phyloP scores from a whole-genome alignment of 768 basidiomycete species.

The Megacollybia marginata region DNA sequence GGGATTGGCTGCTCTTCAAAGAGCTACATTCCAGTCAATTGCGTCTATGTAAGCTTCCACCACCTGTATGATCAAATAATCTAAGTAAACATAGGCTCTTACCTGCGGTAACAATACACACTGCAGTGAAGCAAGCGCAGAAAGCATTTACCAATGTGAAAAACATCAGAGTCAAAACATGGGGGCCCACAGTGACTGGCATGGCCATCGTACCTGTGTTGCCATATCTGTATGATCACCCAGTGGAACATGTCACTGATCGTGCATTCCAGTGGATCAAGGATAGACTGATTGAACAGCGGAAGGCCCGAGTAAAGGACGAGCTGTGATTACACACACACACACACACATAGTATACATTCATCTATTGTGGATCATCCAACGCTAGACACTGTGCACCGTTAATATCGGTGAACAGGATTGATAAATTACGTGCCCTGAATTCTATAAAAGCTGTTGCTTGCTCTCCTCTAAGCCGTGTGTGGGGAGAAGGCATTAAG shows the following conservation, averaged over 20 bases:
- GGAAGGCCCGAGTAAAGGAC: conserved; percentile 13
- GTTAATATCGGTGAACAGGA: too few species aligned
- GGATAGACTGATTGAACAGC: conserved; percentile 29
- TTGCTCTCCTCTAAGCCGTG: conserved; percentile 27
- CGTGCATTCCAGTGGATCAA: conserved; percentile 64
- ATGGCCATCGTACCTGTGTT: conserved; percentile 66
- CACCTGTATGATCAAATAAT: conserved; percentile 3
- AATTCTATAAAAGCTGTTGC: conserved; percentile 72
- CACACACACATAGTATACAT: neutral
- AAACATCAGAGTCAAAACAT: conserved; percentile 52
- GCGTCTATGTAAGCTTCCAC: conserved; percentile 62
- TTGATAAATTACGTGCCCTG: conserved; percentile 42
- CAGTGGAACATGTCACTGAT: conserved; percentile 68
- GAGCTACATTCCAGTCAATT: conserved; percentile 73
- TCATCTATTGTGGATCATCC: conserved; percentile 22
- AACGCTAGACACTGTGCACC: conserved; percentile 33
- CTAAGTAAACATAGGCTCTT: conserved; percentile 48
- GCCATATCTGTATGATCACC: conserved; percentile 74
- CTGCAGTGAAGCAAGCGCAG: conserved; percentile 67
- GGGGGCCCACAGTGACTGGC: conserved; percentile 74
- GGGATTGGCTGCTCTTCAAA: conserved; percentile 64
- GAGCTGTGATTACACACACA: conserved; percentile 20
- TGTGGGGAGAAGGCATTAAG: conserved; percentile 60
- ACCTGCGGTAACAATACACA: conserved; percentile 82
- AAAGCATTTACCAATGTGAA: conserved; percentile 54